Evolutionary conservation across 2,329 filamentous ascomycete species (phyloP).

Genomic region (Trichoderma cornu-damae): DNA sequence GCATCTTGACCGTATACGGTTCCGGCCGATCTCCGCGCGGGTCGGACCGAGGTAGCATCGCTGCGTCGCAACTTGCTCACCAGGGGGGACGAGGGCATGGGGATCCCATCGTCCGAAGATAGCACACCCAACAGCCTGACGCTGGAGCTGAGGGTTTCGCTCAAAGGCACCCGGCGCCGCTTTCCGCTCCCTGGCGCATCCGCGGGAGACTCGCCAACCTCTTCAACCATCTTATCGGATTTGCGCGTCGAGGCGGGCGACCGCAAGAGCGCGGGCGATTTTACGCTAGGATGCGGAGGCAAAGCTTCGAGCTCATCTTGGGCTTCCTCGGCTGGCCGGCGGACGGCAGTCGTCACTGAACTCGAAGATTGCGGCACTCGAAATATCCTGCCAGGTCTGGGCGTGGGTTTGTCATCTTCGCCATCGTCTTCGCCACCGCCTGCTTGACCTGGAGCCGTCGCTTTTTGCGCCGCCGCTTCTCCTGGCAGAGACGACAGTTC

Average conservation of each 20-base stretch:
- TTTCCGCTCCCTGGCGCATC: constrained; percentile 53
- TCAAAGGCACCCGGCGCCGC: constrained; percentile 37
- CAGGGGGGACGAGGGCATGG: constrained; percentile 39
- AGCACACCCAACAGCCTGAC: constrained; percentile 41
- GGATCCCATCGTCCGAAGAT: constrained; percentile 28
- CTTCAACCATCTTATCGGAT: constrained; percentile 21
- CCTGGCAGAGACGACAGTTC: constrained; percentile 31
- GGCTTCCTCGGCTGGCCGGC: constrained; percentile 15
- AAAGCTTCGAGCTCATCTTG: constrained; percentile 25
- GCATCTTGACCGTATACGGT: not conserved
- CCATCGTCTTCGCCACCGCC: constrained; percentile 19
- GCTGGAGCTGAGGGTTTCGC: constrained; percentile 37
- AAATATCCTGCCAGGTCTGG: not conserved
- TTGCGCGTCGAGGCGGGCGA: constrained; percentile 18
- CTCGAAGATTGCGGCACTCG: not conserved
- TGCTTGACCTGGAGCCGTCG: not conserved
- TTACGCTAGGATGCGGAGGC: constrained; percentile 20
- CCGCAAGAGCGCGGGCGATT: constrained; percentile 17
- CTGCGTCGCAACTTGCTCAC: constrained; percentile 39
- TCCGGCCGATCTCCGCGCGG: constrained; percentile 22
- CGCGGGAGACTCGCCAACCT: constrained; percentile 43
- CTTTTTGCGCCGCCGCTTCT: constrained; percentile 24
- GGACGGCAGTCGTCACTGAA: constrained; percentile 14
- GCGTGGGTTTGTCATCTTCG: constrained; percentile 20
- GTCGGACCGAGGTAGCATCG: constrained; percentile 31